Percentiles rank a stretch among this genome's conserved stretches.
These are phyloP conservation scores for Eutypa lata DNA, from an alignment of 2,329 filamentous ascomycete genomes.

Conservation along the genomic window DNA sequence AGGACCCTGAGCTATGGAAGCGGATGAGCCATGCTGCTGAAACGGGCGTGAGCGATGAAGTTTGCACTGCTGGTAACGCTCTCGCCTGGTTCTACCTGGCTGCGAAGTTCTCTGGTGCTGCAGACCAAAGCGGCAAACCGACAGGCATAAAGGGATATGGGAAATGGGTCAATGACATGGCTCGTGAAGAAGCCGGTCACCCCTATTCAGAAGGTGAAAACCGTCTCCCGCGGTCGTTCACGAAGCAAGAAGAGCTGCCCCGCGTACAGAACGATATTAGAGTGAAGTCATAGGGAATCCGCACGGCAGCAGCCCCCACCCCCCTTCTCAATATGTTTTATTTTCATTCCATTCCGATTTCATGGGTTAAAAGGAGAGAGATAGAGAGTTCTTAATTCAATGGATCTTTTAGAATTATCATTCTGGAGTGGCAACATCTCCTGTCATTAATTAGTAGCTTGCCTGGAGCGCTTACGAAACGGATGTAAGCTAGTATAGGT, in stretches of 20 bases:
- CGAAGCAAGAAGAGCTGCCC: slow-evolving; percentile 18
- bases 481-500: too few species aligned
- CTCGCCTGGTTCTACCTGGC: slow-evolving; percentile 77
- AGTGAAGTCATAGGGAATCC: background rate
- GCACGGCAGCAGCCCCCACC: background rate
- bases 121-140: slow-evolving; percentile 36
- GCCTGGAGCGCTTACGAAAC: too few species aligned
- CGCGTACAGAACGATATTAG: slow-evolving; percentile 3
- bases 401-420: too few species aligned
- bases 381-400: too few species aligned
- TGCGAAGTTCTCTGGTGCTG: slow-evolving; percentile 57
- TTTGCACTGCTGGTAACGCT: slow-evolving; percentile 76
- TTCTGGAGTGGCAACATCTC: too few species aligned
- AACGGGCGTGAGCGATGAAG: slow-evolving; percentile 72
- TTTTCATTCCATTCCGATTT: background rate
- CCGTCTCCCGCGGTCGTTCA: slow-evolving; percentile 51
- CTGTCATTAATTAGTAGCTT: too few species aligned
- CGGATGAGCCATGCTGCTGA: slow-evolving; percentile 64
- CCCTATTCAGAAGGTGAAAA: slow-evolving; percentile 60
- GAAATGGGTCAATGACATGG: slow-evolving; percentile 73
- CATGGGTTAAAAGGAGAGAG: too few species aligned
- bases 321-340: too few species aligned
- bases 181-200: slow-evolving; percentile 59
- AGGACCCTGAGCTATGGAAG: slow-evolving; percentile 60
- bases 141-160: slow-evolving; percentile 50